phyloP scores from a whole-genome alignment of 306 rosid genomes.

The Nissolia schottii region DNA sequence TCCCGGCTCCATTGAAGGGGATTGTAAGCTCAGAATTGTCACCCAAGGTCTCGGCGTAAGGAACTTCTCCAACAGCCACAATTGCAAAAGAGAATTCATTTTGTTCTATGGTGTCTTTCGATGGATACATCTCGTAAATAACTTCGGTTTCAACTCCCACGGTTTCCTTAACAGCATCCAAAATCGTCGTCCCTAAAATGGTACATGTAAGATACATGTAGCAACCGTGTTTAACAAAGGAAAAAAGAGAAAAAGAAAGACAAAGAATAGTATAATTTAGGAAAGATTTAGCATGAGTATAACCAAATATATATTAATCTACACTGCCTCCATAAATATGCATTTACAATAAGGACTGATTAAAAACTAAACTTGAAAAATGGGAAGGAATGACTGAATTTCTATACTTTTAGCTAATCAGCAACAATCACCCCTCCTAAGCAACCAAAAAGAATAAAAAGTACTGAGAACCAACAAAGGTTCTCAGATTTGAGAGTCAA shows the following conservation, averaged over 20 bases:
- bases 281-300: neutral
- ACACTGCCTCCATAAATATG: neutral
- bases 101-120: slow-evolving; percentile 41
- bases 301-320: neutral
- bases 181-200: slow-evolving; percentile 68
- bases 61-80: slow-evolving; percentile 73
- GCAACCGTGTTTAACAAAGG: neutral
- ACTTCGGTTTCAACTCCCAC: slow-evolving; percentile 63
- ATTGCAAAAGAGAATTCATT: slow-evolving; percentile 63
- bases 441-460: neutral
- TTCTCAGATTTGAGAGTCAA: neutral
- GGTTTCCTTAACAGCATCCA: slow-evolving; percentile 68
- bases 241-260: neutral
- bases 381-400: neutral
- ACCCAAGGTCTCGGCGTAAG: slow-evolving; percentile 69
- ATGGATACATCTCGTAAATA: slow-evolving; percentile 50
- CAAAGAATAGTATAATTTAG: neutral
- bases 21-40: slow-evolving; percentile 57
- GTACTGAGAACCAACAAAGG: neutral
- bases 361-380: neutral
- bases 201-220: neutral
- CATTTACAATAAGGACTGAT: neutral
- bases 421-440: neutral
- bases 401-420: slow-evolving; percentile 3
- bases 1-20: slow-evolving; percentile 50